Base-by-base conservation (phyloP, 768 basidiomycete genomes). In the Amanita brunnescens region DNA sequence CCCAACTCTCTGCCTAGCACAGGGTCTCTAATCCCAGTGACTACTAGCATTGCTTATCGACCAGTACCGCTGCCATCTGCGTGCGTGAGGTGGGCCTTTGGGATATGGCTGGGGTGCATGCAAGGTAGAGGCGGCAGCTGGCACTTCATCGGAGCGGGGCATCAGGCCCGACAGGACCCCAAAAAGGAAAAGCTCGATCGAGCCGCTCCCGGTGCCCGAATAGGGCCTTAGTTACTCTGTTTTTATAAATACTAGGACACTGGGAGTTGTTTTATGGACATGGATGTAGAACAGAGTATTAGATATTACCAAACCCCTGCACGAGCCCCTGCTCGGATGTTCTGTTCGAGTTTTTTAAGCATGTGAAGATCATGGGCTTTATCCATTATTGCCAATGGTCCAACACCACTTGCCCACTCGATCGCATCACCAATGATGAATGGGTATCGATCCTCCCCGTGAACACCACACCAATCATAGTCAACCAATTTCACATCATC, bases 391-490 rank as follows among this genome's bases (percentile, higher is more conserved):
- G 48, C 26, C 34, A 38, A 29, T 49, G 48, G 48, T 14, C 39
- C 48, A 29, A 49, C 48, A 49, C 48, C 48, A 38, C 16, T 37
- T 18, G 48, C 34, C 48, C 48, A 49, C 13, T 39, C 48, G 42
- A 56, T 46, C 23, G 9, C 37, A 38, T 41, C 43, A 18, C 39
- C 23, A 42, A 53, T 52, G 41, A 34, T 49, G 37, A 55, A 46
- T 42, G 60, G 56, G 45, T 61, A 61, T 40, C 39, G 49, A 20
- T 35, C 51, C 21, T 34, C 39, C 20, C 55, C 55, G 38, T 54
- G 34, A 38, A 47, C 45, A 24, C 59, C 60, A 33, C 53, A 49
- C 55, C 55, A 58, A 47, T 57, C 54, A 38, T 55, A 57, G 43
- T 59, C 58, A 42, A 59, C 52, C 2, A 59, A 35, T 38, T 51